Base-by-base conservation (phyloP, 768 basidiomycete species). In the Agrocybe praecox region DNA sequence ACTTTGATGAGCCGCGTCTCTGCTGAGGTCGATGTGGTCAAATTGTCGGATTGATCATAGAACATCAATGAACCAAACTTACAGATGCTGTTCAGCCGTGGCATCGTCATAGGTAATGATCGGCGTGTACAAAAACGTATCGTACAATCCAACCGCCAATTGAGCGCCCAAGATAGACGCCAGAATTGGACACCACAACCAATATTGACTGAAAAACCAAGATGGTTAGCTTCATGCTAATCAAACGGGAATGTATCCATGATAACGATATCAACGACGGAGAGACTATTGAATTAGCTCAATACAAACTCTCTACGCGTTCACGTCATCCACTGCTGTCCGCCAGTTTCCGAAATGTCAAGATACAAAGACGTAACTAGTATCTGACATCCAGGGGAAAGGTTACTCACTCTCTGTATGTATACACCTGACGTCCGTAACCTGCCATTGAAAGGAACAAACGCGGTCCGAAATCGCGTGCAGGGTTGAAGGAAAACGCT, bases 401-500 rank as follows among this genome's bases (percentile, higher is more conserved):
- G 21, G 17, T 7, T 2, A 69, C 75, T 57, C 61, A 79, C 79
- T 72, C 72, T 51, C 77, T 66, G 68, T 68, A 78, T 4, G 72
- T 75, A 71, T 73, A 82, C 14, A 77, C 81, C 36, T 76, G 74
- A 60, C 69, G 68, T 18, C 88, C 88, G 60, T 88, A 90, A 10
- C 88, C 89, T 5, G 78, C 87, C 84, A 89, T 87, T 8, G 86
- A 78, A 1, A 87, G 86, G 65, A 89, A 72, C 40, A 89, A 61
- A 3, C 88, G 79, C 0, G 88, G 88, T 1, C 89, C 88, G 32
- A 90, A 73, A 69, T 90, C 88, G 62, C 89, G 83, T 14, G 88
- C 86, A 49, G 88, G 88, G 63, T 89, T 89, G 55, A 89, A 71
- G 6, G 87, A 81, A 58, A 77, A 86, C 22, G 80, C 85, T 80